Base-by-base conservation (phyloP, 345 rosid genomes). In the Toxicodendron radicans region DNA sequence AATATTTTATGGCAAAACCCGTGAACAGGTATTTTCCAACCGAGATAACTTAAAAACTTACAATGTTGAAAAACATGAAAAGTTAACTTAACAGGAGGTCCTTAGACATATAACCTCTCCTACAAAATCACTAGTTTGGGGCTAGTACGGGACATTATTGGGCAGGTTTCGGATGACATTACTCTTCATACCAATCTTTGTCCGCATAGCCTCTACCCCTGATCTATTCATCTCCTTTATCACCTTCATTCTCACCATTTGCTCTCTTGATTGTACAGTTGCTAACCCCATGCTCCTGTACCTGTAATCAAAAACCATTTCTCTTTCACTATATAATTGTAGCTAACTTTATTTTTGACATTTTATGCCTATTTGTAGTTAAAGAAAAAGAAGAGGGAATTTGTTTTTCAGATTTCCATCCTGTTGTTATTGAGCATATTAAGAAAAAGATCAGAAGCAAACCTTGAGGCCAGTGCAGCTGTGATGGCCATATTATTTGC, bases 281-380 rank as follows among this genome's bases (percentile, higher is more conserved):
- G 85, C 87, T 79, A 95, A 71, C 56, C 99, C 97, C 89, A 92
- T 84, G 85, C 90, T 91, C 86, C 81, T 81, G 87, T 94, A 94
- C 85, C 98, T 92, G 83, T 46, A 38, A 78, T 12, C 5, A 49
- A 33, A 32, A 18, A 52, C 20, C 18, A 62, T 24, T 43, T 61
- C 73, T 8, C 13, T 0, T 2, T 63, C 71, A 68, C 23, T 5
- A 30, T n/a, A 16, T 56, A 17, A n/a, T 51, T 52, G 13, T 41
- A 23, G 23, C 10, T 1, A 20, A 12, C 43, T 43, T 2, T 17
- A 38, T 38, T 38, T 38, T 7, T 38, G 43, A 38, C 8, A 38
- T 38, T 7, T 5, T 38, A 38, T 38, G 10, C 43, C 8, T 38
- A 38, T 6, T 38, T 38, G 8, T 38, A 38, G 7, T 38, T 38